Base-by-base conservation (phyloP, 495 filamentous ascomycete species). In the Daldinia childiae region DNA sequence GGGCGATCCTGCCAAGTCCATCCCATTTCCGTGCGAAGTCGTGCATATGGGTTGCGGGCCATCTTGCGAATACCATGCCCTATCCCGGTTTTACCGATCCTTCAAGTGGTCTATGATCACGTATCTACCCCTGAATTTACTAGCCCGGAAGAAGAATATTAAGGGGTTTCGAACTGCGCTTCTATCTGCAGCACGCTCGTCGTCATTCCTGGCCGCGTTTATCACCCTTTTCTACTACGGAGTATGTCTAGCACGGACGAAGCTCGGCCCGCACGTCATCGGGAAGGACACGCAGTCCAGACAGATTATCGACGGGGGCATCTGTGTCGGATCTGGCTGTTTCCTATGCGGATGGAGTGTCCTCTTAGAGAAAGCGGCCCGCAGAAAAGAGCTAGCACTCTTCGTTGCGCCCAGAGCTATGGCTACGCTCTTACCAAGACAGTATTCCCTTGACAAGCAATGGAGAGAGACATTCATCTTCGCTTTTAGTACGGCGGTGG, bases 371-470 rank as follows among this genome's bases (percentile, higher is more conserved):
- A 86, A 87, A 32, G 79, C 84, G 26, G 83, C 83, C 52, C 85
- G 91, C 71, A 83, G 93, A 57, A 90, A 91, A 76, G 94, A 97
- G 68, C 82, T 97, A 72, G 89, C 89, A 29, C 82, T 96, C 51
- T 98, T 97, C 81, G 93, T 98, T 67, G 90, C 90, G 63, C 94
- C 94, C 1, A 84, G 93, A 62, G 94, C 94, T 41, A 83, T 91
- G 71, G 93, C 92, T 17, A 92, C 90, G 24, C 76, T 94, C 57
- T 79, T 97, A 26, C 94, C 94, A 45, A 83, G 94, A 68, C 81
- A 85, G 43, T 97, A 97, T 79, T 78, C 87, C 1, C 59, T 71
- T 52, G 79, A 92, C 82, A 84, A 91, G 80, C 87, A 90, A 79
- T 92, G 91, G 89, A 86, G 88, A 64, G 94, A 97, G 82, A 90